These are phyloP conservation scores for Brassica hybrid DNA, from an alignment of 441 rosid genomes.

Conservation along the genomic window DNA sequence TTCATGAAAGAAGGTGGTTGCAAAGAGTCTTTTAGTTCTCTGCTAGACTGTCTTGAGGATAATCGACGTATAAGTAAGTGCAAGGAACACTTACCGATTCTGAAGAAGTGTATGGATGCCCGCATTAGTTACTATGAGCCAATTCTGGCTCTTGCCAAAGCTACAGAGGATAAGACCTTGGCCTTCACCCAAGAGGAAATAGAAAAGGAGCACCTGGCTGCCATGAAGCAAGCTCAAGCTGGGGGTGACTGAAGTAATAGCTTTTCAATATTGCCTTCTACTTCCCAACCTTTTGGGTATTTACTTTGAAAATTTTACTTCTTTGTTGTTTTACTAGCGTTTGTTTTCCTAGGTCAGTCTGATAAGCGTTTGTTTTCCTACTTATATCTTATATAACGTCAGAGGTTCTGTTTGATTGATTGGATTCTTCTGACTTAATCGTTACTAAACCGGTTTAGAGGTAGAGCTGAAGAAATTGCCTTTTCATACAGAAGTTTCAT, in stretches of 20 bases:
- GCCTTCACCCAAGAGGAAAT: background rate
- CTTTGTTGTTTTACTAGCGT: background rate
- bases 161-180: background rate
- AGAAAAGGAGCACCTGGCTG: background rate
- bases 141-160: background rate
- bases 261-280: background rate
- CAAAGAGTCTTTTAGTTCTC: background rate
- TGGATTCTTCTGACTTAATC: too few species aligned
- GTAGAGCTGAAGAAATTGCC: background rate
- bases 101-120: slow-evolving; percentile 12
- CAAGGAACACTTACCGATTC: background rate
- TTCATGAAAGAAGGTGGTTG: slow-evolving; percentile 2
- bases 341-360: too few species aligned
- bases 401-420: too few species aligned
- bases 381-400: too few species aligned
- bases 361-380: background rate
- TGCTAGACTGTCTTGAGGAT: background rate
- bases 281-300: too few species aligned
- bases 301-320: background rate
- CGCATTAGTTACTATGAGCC: slow-evolving; percentile 4
- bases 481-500: background rate
- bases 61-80: background rate
- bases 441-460: too few species aligned
- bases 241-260: background rate
- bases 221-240: background rate